phyloP scores from a whole-genome alignment of 2,329 filamentous ascomycete species.

The Claviceps arundinis region DNA sequence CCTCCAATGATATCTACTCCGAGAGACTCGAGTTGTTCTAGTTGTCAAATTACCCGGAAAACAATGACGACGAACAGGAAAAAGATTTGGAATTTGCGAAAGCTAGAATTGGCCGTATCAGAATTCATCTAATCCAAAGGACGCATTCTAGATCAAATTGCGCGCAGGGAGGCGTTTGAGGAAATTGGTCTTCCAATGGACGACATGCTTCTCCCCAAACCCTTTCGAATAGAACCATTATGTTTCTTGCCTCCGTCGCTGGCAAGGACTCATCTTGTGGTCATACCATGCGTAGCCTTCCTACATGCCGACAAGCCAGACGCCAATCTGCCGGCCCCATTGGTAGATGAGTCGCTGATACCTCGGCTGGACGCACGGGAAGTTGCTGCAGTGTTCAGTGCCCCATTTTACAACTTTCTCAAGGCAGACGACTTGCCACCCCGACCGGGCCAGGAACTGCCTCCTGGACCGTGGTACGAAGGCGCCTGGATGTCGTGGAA shows the following conservation, averaged over 20 bases:
- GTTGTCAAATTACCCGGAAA: no score
- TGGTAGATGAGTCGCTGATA: conserved; percentile 58
- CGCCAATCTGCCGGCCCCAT: conserved; percentile 23
- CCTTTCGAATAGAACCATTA: conserved; percentile 77
- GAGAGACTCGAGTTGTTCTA: no score
- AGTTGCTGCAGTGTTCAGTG: conserved; percentile 87
- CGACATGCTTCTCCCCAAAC: conserved; percentile 53
- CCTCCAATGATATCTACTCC: no score
- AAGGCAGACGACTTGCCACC: conserved; percentile 41
- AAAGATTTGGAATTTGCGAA: no score
- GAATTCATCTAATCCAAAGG: background rate
- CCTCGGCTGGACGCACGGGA: conserved; percentile 78
- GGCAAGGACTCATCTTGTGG: conserved; percentile 59
- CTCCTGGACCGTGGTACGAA: conserved; percentile 63
- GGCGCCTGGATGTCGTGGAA: conserved; percentile 74
- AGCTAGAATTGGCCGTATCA: no score
- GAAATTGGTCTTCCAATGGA: conserved; percentile 79
- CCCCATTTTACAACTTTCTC: conserved; percentile 76
- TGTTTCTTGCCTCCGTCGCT: conserved; percentile 70
- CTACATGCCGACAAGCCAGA: conserved; percentile 43
- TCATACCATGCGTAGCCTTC: conserved; percentile 66
- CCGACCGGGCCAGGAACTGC: conserved; percentile 23
- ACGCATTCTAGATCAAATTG: conserved; percentile 51
- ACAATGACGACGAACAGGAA: no score
- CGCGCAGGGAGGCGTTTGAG: conserved; percentile 79